Percentiles rank a stretch among this genome's conserved stretches.
These are phyloP conservation scores for Melanopsichium pennsylvanicum DNA, from an alignment of 1,284 basidiomycete species.

Conservation along the genomic window DNA sequence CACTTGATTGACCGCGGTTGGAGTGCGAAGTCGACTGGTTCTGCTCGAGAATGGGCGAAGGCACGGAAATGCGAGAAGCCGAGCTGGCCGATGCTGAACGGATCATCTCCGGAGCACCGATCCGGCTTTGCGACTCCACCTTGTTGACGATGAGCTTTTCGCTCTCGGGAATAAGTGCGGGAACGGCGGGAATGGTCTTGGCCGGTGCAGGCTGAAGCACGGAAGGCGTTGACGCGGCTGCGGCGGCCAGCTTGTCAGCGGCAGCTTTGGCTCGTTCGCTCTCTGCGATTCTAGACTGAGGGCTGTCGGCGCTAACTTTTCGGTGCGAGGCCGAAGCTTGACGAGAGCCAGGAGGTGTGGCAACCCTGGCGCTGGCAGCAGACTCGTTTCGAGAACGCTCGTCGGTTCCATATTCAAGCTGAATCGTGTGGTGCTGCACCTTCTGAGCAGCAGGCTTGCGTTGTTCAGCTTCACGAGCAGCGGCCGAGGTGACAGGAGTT, in stretches of 20 bases:
- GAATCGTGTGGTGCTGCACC: conserved; percentile 60
- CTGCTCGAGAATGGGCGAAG: conserved; percentile 35
- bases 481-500: not conserved
- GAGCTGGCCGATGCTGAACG: conserved; percentile 34
- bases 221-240: conserved; percentile 21
- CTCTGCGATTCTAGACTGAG: conserved; percentile 11
- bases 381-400: conserved; percentile 34
- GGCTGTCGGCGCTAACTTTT: conserved; percentile 37
- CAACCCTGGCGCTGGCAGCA: conserved; percentile 2
- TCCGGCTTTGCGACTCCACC: conserved; percentile 5
- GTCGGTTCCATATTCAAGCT: conserved; percentile 57
- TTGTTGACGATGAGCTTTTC: conserved; percentile 21
- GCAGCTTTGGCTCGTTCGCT: conserved; percentile 25
- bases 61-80: conserved; percentile 36
- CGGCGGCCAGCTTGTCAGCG: conserved; percentile 39
- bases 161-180: conserved; percentile 30
- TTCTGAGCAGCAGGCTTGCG: conserved; percentile 47
- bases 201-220: conserved; percentile 28
- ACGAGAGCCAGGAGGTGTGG: conserved; percentile 23
- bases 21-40: conserved; percentile 1
- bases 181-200: conserved; percentile 14
- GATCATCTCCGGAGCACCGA: conserved; percentile 27
- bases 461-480: conserved; percentile 12
- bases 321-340: conserved; percentile 24
- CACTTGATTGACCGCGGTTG: not conserved